A percentile compares a stretch with the other conserved stretches of the same genome.
These are phyloP conservation scores for Dipteronia sinensis DNA, from an alignment of 345 rosid genomes.

Conservation along the genomic window DNA sequence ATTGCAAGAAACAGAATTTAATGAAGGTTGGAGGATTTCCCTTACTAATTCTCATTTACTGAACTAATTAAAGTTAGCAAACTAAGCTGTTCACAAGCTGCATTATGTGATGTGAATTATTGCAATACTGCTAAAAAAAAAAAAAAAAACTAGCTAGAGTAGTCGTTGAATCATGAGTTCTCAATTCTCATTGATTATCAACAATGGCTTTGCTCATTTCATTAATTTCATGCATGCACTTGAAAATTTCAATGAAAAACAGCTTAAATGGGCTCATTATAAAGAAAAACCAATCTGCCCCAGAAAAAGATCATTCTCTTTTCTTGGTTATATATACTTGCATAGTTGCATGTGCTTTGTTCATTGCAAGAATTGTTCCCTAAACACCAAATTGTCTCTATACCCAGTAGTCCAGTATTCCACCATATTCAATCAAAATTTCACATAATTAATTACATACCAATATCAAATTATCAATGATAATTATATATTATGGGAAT, in stretches of 20 bases:
- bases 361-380: not conserved
- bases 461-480: not conserved
- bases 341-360: not conserved
- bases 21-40: no score
- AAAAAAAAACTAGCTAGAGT: not conserved
- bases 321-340: not conserved
- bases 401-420: not conserved
- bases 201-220: not conserved
- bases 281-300: not conserved
- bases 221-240: not conserved
- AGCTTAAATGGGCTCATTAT: conserved; percentile 1
- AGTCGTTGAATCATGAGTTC: not conserved
- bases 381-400: not conserved
- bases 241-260: not conserved
- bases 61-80: no score
- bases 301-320: not conserved
- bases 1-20: no score
- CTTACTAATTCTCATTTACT: no score
- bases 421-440: not conserved
- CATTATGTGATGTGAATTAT: not conserved
- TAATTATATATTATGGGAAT: not conserved
- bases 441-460: not conserved
- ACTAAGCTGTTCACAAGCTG: no score
- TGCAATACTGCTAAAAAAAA: no score
- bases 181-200: not conserved